These are phyloP conservation scores for Usnea hakonensis DNA, from an alignment of 495 filamentous ascomycete genomes.

Conservation along the genomic window DNA sequence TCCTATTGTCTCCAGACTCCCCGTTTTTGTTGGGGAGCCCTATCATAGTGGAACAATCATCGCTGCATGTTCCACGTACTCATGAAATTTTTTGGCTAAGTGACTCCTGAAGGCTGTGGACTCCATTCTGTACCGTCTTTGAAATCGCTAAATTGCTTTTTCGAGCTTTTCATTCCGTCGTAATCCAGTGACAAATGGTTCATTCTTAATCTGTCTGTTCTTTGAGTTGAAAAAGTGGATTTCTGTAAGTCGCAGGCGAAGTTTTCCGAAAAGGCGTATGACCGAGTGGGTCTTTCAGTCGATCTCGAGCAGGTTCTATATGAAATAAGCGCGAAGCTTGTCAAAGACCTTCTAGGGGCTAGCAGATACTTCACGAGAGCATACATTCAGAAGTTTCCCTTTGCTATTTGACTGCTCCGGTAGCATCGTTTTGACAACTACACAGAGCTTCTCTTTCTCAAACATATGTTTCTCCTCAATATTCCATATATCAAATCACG, in stretches of 20 bases:
- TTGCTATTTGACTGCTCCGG: not conserved
- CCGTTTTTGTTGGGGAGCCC: not conserved
- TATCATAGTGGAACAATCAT: no score
- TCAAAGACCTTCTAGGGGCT: not conserved
- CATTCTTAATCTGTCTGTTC: no score
- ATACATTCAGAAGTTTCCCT: not conserved
- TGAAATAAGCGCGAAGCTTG: not conserved
- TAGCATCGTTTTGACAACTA: not conserved
- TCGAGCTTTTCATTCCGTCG: not conserved
- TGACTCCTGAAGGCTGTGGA: not conserved
- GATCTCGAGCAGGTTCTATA: not conserved
- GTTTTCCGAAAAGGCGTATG: not conserved
- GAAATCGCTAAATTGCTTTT: no score
- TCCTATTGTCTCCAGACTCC: no score
- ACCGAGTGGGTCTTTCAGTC: not conserved
- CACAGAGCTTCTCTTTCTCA: not conserved
- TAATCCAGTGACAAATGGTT: not conserved
- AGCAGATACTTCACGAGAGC: not conserved
- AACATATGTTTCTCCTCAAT: not conserved
- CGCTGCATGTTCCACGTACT: not conserved
- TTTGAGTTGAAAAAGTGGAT: not conserved
- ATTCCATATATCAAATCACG: not conserved
- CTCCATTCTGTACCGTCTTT: not conserved
- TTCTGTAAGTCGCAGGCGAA: not conserved
- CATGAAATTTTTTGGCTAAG: not conserved